phyloP scores from a whole-genome alignment of 2,329 filamentous ascomycete species.

The Spiromastix sp. region DNA sequence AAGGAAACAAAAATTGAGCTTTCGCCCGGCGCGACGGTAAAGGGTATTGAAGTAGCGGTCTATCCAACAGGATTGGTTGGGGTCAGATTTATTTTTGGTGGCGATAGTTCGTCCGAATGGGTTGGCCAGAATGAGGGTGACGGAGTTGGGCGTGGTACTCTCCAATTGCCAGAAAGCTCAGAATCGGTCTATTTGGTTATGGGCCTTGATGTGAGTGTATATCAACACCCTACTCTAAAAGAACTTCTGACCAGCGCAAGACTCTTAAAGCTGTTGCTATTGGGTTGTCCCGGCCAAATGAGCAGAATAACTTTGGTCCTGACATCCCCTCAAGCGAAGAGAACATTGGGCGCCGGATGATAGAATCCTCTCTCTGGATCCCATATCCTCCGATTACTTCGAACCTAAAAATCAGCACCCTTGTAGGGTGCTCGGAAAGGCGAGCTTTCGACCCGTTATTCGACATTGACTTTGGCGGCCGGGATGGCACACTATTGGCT shows the following conservation, averaged over 20 bases:
- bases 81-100: conserved; percentile 4
- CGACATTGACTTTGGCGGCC: conserved; percentile 5
- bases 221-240: not conserved
- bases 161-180: not conserved
- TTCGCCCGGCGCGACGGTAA: not conserved
- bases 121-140: not conserved
- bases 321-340: not conserved
- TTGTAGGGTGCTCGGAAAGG: not conserved
- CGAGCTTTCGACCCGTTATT: conserved; percentile 1
- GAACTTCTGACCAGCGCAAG: not conserved
- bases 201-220: not conserved
- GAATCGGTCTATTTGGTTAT: not conserved
- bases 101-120: conserved; percentile 1
- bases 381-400: not conserved
- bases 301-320: not conserved
- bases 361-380: not conserved
- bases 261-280: not conserved
- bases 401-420: not conserved
- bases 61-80: conserved; percentile 1
- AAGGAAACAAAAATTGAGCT: not conserved
- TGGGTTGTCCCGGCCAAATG: not conserved
- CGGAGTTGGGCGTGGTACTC: not conserved
- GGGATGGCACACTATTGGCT: not conserved
- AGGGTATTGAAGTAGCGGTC: conserved; percentile 3
- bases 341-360: not conserved